These are phyloP conservation scores for Plasmodium gallinaceum DNA, from an alignment of 169 alveolate genomes.

Conservation along the genomic window DNA sequence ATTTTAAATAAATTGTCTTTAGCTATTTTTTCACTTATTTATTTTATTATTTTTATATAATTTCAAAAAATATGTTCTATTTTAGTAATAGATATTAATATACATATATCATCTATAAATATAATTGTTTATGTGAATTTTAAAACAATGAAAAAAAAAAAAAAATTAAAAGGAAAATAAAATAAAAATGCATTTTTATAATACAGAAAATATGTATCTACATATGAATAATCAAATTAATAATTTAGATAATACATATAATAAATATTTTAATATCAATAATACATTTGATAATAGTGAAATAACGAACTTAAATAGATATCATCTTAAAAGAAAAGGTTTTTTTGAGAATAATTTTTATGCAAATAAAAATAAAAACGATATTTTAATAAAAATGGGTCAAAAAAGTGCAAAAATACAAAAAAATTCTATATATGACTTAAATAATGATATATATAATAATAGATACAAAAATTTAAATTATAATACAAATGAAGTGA, in stretches of 20 bases:
- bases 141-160: background rate
- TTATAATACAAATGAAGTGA: slow-evolving; percentile 20
- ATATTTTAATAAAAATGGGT: slow-evolving; percentile 30
- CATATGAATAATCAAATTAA: slow-evolving; percentile 26
- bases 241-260: slow-evolving; percentile 33
- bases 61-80: no score
- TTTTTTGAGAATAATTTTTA: background rate
- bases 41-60: no score
- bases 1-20: no score
- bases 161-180: slow-evolving; percentile 6
- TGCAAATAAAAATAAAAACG: slow-evolving; percentile 6
- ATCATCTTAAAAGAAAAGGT: background rate
- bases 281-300: background rate
- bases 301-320: background rate
- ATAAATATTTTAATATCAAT: slow-evolving; percentile 30
- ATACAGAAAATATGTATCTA: slow-evolving; percentile 52
- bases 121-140: background rate
- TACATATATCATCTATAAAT: background rate
- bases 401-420: slow-evolving; percentile 27
- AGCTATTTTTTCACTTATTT: no score
- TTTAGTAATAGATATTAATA: background rate
- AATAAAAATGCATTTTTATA: slow-evolving; percentile 57
- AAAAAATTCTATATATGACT: slow-evolving; percentile 23
- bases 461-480: slow-evolving; percentile 34
- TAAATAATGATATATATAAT: slow-evolving; percentile 34